Conservation (phyloP, 768 basidiomycete genomes). For the Coprinopsis sp. region DNA sequence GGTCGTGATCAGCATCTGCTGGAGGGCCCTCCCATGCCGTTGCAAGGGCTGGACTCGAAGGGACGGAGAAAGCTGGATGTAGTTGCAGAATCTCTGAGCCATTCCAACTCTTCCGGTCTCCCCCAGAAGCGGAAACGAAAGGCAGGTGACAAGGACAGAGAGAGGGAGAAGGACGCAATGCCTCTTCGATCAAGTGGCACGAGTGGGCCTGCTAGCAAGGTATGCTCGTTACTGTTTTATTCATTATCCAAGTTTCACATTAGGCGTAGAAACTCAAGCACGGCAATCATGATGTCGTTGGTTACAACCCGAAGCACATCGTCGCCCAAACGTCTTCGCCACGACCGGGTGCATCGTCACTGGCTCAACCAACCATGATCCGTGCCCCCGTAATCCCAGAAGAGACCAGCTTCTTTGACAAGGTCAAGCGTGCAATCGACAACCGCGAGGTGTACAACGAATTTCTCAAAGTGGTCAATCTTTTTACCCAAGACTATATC, state of each 20-base stretch:
- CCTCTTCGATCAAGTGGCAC: slow-evolving; percentile 20
- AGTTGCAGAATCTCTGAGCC: slow-evolving; percentile 27
- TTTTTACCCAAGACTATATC: slow-evolving; percentile 93
- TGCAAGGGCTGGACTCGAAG: slow-evolving; percentile 29
- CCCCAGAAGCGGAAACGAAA: slow-evolving; percentile 73
- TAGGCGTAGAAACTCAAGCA: slow-evolving; percentile 35
- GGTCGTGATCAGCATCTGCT: slow-evolving; percentile 47
- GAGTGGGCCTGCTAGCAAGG: slow-evolving; percentile 35
- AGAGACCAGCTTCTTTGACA: slow-evolving; percentile 85
- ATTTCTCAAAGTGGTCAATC: slow-evolving; percentile 90
- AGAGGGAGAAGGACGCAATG: slow-evolving; percentile 32
- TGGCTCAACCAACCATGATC: slow-evolving; percentile 15
- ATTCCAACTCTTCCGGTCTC: slow-evolving; percentile 9
- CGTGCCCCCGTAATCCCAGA: slow-evolving; percentile 29
- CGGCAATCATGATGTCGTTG: slow-evolving; percentile 32
- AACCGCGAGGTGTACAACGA: slow-evolving; percentile 83
- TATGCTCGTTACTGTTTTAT: slow-evolving; percentile 18
- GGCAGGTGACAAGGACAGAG: slow-evolving; percentile 44
- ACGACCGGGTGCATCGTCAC: slow-evolving; percentile 26
- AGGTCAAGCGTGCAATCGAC: slow-evolving; percentile 70
- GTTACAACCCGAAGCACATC: slow-evolving; percentile 31
- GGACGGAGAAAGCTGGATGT: slow-evolving; percentile 44
- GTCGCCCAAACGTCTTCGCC: slow-evolving; percentile 14
- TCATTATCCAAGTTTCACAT: slow-evolving; percentile 11
- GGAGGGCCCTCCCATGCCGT: slow-evolving; percentile 37